Base-by-base conservation (phyloP, 106 monocot genomes). In the Apostasia ramifera region DNA sequence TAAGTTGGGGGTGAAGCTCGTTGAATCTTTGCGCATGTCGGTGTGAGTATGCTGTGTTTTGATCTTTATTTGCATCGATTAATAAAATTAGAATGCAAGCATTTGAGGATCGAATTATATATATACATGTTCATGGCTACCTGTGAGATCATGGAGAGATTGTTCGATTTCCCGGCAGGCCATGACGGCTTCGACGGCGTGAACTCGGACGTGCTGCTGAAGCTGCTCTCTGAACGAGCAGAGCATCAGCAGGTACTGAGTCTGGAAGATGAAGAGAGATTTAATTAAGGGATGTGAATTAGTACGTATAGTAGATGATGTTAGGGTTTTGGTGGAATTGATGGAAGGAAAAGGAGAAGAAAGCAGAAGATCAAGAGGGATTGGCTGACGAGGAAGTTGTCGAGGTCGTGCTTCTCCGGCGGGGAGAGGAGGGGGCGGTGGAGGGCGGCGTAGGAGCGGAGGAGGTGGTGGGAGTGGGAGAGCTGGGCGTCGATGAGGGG, bases 121-220 rank as follows among this genome's bases (percentile, higher is more conserved):
- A 26, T 12, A 39, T 26, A 26, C 26, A 26, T 26, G 26, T 26
- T 26, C 26, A 0, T 26, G 26, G 26, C 26, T 79, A 89, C 95
- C 95, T 8, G 95, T 95, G 72, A 95, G 81, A 6, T 95, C 95
- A 54, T 88, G 88, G 13, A 95, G 73, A 0, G 91, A 78, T 47
- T 89, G 95, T 67, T 95, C 95, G 67, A 95, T 91, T 70, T 95
- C 95, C 1, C 91, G 69, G 80, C 95, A 95, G 8, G 86, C 95
- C 80, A 91, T 84, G 63, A 95, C 95, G 2, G 95, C 95, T 75
- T 95, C 91, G 67, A 95, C 91, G 9, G 95, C 95, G 72, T 95
- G 91, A 13, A 91, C 91, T 38, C 95, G 69, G 45, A 95, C 95
- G 66, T 95, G 95, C 73, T 95, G 88, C 78, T 95, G 88, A 38